Conservation (phyloP, 1,284 basidiomycete species). For the Papiliotrema terrestris region DNA sequence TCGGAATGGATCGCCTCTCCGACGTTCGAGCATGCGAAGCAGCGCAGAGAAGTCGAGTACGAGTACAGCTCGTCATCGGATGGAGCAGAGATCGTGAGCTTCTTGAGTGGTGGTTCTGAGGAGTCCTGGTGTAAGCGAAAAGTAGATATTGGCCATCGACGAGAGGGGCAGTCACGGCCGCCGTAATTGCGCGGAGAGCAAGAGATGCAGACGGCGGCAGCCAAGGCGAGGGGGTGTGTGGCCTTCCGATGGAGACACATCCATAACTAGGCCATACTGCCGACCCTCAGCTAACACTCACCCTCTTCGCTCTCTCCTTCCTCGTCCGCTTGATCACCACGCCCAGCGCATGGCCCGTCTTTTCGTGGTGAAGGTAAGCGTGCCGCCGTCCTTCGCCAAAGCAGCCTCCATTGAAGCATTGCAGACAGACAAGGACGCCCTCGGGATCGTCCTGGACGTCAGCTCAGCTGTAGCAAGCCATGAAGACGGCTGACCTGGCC, state of each 20-base stretch:
- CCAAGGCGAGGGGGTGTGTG: no score
- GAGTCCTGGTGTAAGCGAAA: constrained; percentile 46
- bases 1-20: constrained; percentile 58
- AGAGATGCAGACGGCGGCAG: no score
- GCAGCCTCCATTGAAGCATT: constrained; percentile 92
- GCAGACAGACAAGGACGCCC: constrained; percentile 86
- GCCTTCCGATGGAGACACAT: no score
- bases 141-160: no score
- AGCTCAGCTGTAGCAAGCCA: constrained; percentile 1
- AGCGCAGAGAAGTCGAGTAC: constrained; percentile 63
- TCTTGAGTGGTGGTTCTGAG: constrained; percentile 83
- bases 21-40: constrained; percentile 62
- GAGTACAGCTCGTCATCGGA: constrained; percentile 86
- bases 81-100: constrained; percentile 80
- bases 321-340: constrained; percentile 75
- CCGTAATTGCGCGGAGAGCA: no score
- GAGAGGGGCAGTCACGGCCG: no score
- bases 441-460: constrained; percentile 60
- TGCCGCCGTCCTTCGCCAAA: constrained; percentile 60
- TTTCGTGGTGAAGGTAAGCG: constrained; percentile 65
- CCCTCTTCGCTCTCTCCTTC: constrained; percentile 65
- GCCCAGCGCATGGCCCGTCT: constrained; percentile 70
- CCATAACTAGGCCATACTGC: no score
- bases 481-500: constrained; percentile 61
- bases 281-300: constrained; percentile 46